Evolutionary conservation across 1,284 basidiomycete species (phyloP), one percentile per base, ranked within the genome.

Genomic region (Sanghuangporus sanghuang): DNA sequence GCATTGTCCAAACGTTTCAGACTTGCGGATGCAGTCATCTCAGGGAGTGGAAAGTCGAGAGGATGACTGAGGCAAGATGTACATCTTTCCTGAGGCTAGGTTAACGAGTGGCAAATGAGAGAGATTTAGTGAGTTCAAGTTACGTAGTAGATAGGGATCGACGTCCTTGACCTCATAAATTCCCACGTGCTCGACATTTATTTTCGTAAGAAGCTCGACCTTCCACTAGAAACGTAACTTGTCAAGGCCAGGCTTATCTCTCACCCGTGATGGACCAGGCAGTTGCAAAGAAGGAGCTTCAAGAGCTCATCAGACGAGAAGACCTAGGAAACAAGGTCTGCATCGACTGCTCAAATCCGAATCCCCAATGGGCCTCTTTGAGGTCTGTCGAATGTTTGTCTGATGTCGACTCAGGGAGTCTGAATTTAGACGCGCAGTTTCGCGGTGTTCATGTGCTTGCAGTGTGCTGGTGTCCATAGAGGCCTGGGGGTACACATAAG

Each of bases 301-400:
- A 86, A 67, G 87, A 89, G 59, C 87, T 95, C 73, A 84, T 86
- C 72, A 86, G 84, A 69, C 84, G 84, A 42, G 86, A 88, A 53
- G 86, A 86, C 68, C 78, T 90, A 64, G 81, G 81, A 38, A 95
- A 95, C 78, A 90, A 87, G 74, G 69, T 79, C 58, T 96, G 93
- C 72, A 81, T 84, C 38, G 93, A 96, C 73, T 96, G 94, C 71
- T 75, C 77, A 14, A 93, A 91, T 64, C 92, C 92, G 12, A 92
- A 92, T 71, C 94, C 93, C 1, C 93, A 96, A 73, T 96, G 94
- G 94, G 92, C 92, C n/a, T 89, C 87, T 48, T 76, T 93, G 68
- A 84, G 85, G 85, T 89, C 68, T 67, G 74, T 64, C 55, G 39
- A 27, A 35, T 63, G 49, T 18, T 46, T 5, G n/a, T 4, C 2